Base-by-base conservation (phyloP, 108 stramenopile genomes). In the Fragilaria crotonensis region DNA sequence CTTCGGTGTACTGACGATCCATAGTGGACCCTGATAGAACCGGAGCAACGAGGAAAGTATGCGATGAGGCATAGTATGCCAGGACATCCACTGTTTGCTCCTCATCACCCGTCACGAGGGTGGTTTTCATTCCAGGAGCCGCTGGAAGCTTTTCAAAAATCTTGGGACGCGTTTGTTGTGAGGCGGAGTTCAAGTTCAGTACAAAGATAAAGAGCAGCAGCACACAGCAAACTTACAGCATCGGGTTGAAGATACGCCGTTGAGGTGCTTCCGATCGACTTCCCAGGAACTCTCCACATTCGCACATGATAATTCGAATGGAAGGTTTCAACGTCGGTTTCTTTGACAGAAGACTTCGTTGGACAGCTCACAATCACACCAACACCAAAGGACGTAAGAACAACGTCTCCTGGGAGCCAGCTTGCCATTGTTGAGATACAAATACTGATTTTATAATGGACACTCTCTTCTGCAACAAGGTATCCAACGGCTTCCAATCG, bases 271-370 rank as follows among this genome's bases (percentile, higher is more conserved):
- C 66, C 84, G 22, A 91, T 73, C 19, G 86, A 87, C 60, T 81
- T 77, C 0, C 90, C 90, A 21, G 84, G 80, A 26, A 62, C 46
- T 47, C 90, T 62, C 82, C 84, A 85, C 7, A 91, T 56, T 7
- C 81, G 65, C 0, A 84, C 67, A 45, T 36, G 28, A 28, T 52
- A 45, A 18, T 59, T 48, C n/a, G 18, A 32, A 31, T 47, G 28
- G 28, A 2, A 30, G 67, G 28, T 19, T 1, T 21, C 17, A 28
- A n/a, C n/a, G 36, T 41, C 7, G 36, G 7, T 41, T 41, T 47
- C 56, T 47, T 51, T 26, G 19, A 2, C 21, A 11, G 48, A 20
- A 44, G 48, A 41, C 19, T 49, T 21, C n/a, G 63, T 45, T 21
- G 55, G 41, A 33, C 65, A 54, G 29, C 55, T 52, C 0, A 76